Conservation (phyloP, 495 filamentous ascomycete species). For the Podospora didyma region DNA sequence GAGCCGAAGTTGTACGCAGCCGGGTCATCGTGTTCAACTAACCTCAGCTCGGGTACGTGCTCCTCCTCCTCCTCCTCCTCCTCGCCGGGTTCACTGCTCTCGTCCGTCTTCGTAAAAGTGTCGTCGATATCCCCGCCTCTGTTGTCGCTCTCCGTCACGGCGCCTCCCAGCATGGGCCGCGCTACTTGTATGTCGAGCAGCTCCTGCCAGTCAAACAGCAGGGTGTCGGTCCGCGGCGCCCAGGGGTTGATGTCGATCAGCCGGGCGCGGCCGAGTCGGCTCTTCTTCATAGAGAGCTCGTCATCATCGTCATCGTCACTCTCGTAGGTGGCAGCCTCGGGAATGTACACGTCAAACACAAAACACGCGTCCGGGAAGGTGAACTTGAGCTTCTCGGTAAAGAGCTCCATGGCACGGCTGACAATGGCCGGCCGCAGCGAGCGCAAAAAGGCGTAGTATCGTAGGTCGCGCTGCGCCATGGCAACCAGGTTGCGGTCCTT, state of each 20-base stretch:
- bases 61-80: slow-evolving; percentile 55
- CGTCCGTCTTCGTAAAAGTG: slow-evolving; percentile 40
- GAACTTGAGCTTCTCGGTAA: slow-evolving; percentile 58
- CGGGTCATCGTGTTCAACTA: slow-evolving; percentile 78
- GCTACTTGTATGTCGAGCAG: slow-evolving; percentile 67
- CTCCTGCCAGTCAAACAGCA: slow-evolving; percentile 90
- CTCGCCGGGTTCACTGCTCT: slow-evolving; percentile 41
- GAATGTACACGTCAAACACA: slow-evolving; percentile 88
- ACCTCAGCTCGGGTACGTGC: slow-evolving; percentile 70
- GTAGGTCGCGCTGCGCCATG: slow-evolving; percentile 84
- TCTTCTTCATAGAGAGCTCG: slow-evolving; percentile 22
- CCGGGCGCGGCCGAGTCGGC: slow-evolving; percentile 56
- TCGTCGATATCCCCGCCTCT: slow-evolving; percentile 23
- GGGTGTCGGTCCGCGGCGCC: slow-evolving; percentile 81
- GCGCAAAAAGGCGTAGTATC: slow-evolving; percentile 80
- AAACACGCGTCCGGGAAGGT: slow-evolving; percentile 82
- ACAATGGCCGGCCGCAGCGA: slow-evolving; percentile 59
- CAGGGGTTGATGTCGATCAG: slow-evolving; percentile 95
- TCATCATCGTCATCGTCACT: slow-evolving; percentile 54
- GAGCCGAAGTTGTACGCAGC: slow-evolving; percentile 81
- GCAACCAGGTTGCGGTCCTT: slow-evolving; percentile 72
- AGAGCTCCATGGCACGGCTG: slow-evolving; percentile 63
- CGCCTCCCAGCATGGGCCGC: slow-evolving; percentile 36
- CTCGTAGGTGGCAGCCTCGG: slow-evolving; percentile 57
- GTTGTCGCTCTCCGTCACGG: slow-evolving; percentile 27